Evolutionary conservation across 352 stramenopile genomes (phyloP), one percentile per base, ranked within the genome.

Genomic region (Pythium aquatile): DNA sequence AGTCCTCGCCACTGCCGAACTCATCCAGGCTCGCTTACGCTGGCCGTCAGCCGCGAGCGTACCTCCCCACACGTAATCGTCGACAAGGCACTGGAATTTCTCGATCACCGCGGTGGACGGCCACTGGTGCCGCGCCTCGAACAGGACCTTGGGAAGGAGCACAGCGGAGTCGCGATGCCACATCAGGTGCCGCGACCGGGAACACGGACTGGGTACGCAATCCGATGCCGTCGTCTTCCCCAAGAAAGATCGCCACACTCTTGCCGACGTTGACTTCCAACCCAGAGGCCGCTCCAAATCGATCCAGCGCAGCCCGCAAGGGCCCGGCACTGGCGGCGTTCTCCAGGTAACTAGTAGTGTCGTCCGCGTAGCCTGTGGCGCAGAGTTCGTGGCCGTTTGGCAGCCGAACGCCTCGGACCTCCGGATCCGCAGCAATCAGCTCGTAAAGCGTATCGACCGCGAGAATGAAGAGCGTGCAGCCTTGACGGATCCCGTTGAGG

Each of bases 401-500:
- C 2, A 52, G 46, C 3, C 20, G 46, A 1, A 52, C 0, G 46
- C 46, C 46, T 3, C 14, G n/a, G 0, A 52, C 9, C 20, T 28
- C 2, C 0, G 37, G 8, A 16, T n/a, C 20, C 3, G 9, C 3
- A 3, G 17, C 17, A 14, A 47, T 46, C 5, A 13, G 2, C 20
- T 63, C 24, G 16, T 63, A 63, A 2, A 63, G 28, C 7, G 24
- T 20, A n/a, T 63, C 29, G 17, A 63, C 32, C 5, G 57, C 57
- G 2, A 55, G 28, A 1, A 55, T 11, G 24, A 63, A 63, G 5
- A 63, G 44, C 24, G 44, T 54, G 1, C 57, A 63, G 20, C 57
- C 57, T n/a, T 63, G 57, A 7, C 57, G 29, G 46, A 63, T 63
- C 16, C 57, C 57, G 29, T 29, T 39, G 30, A 47, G 42, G 11